A percentile compares a stretch with the other conserved stretches of the same genome.
These are phyloP conservation scores for Saccharomycopsis lassenensis DNA, from an alignment of 805 yeast genomes.

Conservation along the genomic window DNA sequence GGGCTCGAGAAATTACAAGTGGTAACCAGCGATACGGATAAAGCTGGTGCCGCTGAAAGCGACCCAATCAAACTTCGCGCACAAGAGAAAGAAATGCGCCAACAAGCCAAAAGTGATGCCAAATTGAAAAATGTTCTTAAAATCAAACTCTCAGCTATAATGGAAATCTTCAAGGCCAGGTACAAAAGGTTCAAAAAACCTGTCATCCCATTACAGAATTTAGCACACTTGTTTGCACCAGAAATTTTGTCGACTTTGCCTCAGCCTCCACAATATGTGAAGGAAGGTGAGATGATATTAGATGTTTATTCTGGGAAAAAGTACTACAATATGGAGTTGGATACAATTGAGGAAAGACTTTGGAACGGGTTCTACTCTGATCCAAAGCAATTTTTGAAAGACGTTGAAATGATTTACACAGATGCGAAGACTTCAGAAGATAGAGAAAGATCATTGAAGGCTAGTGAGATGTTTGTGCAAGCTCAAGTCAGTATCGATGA, in stretches of 20 bases:
- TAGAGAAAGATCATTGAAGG: conserved; percentile 67
- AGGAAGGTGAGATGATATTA: conserved; percentile 64
- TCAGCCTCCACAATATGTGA: conserved; percentile 33
- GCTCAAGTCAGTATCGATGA: conserved; percentile 95
- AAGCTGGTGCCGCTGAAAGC: conserved; percentile 60
- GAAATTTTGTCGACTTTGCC: conserved; percentile 17
- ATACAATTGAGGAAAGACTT: conserved; percentile 82
- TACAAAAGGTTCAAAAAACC: conserved; percentile 91
- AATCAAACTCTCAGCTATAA: conserved; percentile 72
- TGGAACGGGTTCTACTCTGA: conserved; percentile 97
- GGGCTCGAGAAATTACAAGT: conserved; percentile 48
- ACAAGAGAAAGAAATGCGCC: conserved; percentile 35
- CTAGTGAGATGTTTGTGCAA: conserved; percentile 93
- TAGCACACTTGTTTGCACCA: conserved; percentile 72
- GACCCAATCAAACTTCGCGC: too few species aligned
- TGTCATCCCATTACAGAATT: conserved; percentile 61
- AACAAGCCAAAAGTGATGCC: conserved; percentile 57
- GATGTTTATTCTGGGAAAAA: conserved; percentile 65
- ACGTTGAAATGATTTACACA: conserved; percentile 69
- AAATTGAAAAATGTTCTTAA: conserved; percentile 76
- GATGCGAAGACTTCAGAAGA: conserved; percentile 72
- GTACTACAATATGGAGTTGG: conserved; percentile 84
- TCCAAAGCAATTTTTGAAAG: conserved; percentile 80
- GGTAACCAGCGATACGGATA: conserved; percentile 69
- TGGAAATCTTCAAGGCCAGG: conserved; percentile 81